Conservation (phyloP, 2,329 filamentous ascomycete genomes). For the Davidsoniella virescens region DNA sequence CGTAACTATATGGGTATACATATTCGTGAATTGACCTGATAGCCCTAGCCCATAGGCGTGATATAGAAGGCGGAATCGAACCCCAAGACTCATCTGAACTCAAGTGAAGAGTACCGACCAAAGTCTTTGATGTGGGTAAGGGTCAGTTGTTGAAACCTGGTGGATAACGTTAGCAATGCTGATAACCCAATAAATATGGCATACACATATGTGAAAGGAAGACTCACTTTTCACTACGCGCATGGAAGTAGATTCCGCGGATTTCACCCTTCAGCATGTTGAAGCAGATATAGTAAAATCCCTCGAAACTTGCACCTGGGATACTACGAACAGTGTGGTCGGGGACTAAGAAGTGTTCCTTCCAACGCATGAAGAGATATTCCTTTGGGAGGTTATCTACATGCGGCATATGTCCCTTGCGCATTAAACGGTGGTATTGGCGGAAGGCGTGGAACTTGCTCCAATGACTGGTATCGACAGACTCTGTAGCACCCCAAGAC, state of each 20-base stretch:
- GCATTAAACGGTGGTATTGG: conserved; percentile 46
- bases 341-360: conserved; percentile 92
- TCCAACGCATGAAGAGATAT: conserved; percentile 97
- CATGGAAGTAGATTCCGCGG: conserved; percentile 93
- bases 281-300: conserved; percentile 98
- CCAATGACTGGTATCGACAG: conserved; percentile 89
- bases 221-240: conserved; percentile 88
- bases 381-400: conserved; percentile 64
- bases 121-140: conserved; percentile 73
- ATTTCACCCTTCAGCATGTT: conserved; percentile 78
- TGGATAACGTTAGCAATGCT: conserved; percentile 1
- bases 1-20: too few species aligned
- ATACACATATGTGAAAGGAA: background rate
- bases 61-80: background rate
- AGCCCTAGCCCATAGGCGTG: too few species aligned
- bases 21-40: too few species aligned
- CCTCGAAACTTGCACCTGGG: conserved; percentile 88
- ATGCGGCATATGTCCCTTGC: conserved; percentile 39
- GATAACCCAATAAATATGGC: background rate
- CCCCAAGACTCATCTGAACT: conserved; percentile 42
- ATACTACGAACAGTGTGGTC: conserved; percentile 87
- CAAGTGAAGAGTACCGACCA: conserved; percentile 71
- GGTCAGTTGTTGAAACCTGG: conserved; percentile 80
- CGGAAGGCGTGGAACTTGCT: conserved; percentile 75
- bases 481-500: conserved; percentile 81